Evolutionary conservation across 2,329 filamentous ascomycete genomes (phyloP), one percentile per base, ranked within the genome.

Genomic region (Falciphora oryzae): DNA sequence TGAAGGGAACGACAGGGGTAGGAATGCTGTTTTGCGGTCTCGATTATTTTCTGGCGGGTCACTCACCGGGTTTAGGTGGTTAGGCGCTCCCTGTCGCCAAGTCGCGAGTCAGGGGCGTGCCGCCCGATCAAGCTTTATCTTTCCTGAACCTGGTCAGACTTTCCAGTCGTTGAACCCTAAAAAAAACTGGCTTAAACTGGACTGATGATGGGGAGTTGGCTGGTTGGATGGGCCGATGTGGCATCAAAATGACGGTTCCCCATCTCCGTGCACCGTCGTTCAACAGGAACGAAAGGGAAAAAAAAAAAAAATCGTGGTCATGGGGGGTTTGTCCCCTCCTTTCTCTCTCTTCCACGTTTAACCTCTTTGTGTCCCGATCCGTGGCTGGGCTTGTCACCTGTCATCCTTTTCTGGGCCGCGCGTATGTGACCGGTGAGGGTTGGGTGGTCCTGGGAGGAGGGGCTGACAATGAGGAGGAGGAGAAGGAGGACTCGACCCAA

Each of bases 91-190:
- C 10, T 53, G 4, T 8, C 44, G 44, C 22, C 44, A 53, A 53
- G 44, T 11, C 44, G 44, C 44, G 44, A 53, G 44, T 25, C 44
- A 53, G 44, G 44, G 44, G 22, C 3, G 44, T 53, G 44, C 44
- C 44, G 44, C 22, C 44, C 44, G 44, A 53, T 53, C 44, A 53
- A 53, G 44, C 44, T 53, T 53, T n/a, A 53, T 53, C 44, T 53
- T 25, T 18, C 11, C 44, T 50, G 18, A 50, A 50, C 18, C 22
- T 10, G 8, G 22, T 25, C 44, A 53, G 44, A 25, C 44, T 25
- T 50, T 53, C 44, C n/a, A 4, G 44, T 53, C 44, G 44, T 14
- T 11, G 22, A 53, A 53, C 18, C 22, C 8, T 8, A n/a, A 53
- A 25, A 53, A 53, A 53, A 11, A 11, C 44, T 3, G 18, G 44